Base-by-base conservation (phyloP, 768 basidiomycete genomes). In the Kondoa malvinella region DNA sequence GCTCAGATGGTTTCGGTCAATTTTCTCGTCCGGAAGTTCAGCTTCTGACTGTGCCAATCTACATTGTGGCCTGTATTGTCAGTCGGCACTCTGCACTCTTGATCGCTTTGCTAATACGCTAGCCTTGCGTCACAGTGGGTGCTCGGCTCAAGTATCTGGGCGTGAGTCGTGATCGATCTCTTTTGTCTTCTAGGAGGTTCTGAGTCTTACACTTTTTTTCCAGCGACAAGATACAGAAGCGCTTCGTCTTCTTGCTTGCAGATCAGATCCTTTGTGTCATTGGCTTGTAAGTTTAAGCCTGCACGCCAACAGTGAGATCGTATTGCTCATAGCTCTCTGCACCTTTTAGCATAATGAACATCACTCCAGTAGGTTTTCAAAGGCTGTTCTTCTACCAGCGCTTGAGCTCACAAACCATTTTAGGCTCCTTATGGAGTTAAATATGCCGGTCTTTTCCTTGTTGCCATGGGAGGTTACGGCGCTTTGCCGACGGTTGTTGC, bases 281-380 rank as follows among this genome's bases (percentile, higher is more conserved):
- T 33, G 73, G 73, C 0, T 69, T 71, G n/a, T n/a, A n/a, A n/a
- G 50, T 56, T n/a, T 14, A n/a, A n/a, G n/a, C 50, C n/a, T n/a
- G 50, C 50, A n/a, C 50, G 50, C 15, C 15, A 56, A 14, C 14
- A 14, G 50, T n/a, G 50, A n/a, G 14, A 56, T 14, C 15, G n/a
- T 14, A n/a, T n/a, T 56, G n/a, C 14, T 56, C 50, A 56, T 56
- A n/a, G 15, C n/a, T 56, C 50, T n/a, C n/a, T n/a, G n/a, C n/a
- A n/a, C n/a, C n/a, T n/a, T n/a, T n/a, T n/a, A n/a, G n/a, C 29
- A 57, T 71, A n/a, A 74, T 74, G 68, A 70, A 74, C 29, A 64
- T 74, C 25, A 58, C 71, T 1, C 67, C 71, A 1, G 68, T n/a
- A n/a, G n/a, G n/a, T n/a, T n/a, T n/a, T n/a, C n/a, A n/a, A n/a